These are phyloP conservation scores for Neurospora africana DNA, from an alignment of 495 filamentous ascomycete species.

Conservation along the genomic window DNA sequence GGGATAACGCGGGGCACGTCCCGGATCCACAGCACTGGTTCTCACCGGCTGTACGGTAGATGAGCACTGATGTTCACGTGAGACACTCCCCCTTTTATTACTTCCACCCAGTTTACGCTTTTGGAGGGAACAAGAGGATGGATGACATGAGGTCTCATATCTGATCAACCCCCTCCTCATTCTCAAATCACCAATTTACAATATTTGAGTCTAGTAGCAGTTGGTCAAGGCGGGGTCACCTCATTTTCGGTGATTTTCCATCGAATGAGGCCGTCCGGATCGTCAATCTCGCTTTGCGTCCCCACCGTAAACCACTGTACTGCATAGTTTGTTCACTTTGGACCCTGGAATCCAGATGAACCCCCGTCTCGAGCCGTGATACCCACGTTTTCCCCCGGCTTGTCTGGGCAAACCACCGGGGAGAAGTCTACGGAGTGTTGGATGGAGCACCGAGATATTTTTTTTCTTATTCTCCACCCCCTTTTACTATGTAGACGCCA, in stretches of 20 bases:
- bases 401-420: neutral
- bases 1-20: neutral
- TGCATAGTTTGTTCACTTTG: neutral
- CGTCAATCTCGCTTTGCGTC: neutral
- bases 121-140: neutral
- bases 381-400: neutral
- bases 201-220: neutral
- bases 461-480: neutral
- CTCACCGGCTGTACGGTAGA: neutral
- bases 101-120: neutral
- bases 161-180: neutral
- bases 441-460: neutral
- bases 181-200: neutral
- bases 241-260: neutral
- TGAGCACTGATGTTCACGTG: neutral
- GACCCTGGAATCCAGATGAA: neutral
- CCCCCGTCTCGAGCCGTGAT: neutral
- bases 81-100: neutral
- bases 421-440: neutral
- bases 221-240: neutral
- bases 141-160: neutral
- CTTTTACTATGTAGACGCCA: neutral
- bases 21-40: neutral
- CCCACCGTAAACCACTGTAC: neutral
- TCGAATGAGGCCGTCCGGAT: neutral